Percentiles rank a stretch among this genome's conserved stretches.
Conservation (phyloP, 306 rosid genomes). For the Trifolium pratense region DNA sequence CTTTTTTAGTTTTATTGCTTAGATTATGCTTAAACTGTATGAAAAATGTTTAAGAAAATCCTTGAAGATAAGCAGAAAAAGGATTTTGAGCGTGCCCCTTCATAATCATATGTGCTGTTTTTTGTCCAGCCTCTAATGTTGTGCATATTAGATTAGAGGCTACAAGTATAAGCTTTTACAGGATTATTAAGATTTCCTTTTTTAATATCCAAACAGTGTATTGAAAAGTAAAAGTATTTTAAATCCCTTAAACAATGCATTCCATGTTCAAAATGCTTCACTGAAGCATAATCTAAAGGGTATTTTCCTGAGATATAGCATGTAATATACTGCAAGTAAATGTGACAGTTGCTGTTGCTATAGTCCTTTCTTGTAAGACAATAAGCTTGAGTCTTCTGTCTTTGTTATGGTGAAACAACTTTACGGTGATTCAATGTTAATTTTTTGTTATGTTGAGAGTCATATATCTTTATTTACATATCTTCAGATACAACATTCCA, state of each 20-base stretch:
- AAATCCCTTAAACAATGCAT: too few species aligned
- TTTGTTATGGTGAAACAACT: background rate
- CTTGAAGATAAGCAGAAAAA: background rate
- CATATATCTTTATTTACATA: constrained; percentile 14
- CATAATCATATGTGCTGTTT: background rate
- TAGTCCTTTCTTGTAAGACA: background rate
- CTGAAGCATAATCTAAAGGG: too few species aligned
- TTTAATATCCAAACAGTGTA: too few species aligned
- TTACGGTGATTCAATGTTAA: background rate
- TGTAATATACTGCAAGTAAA: background rate
- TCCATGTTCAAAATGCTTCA: too few species aligned
- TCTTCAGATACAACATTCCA: constrained; percentile 84
- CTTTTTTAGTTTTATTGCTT: background rate
- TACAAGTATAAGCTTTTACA: too few species aligned
- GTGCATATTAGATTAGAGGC: too few species aligned
- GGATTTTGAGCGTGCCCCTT: background rate
- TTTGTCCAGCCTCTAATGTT: background rate
- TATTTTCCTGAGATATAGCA: background rate
- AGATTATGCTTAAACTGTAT: background rate
- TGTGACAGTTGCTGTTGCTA: background rate
- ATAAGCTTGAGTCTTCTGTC: constrained; percentile 12
- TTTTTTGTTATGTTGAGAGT: constrained; percentile 11
- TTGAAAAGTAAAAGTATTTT: too few species aligned
- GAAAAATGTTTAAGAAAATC: background rate
- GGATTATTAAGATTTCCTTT: too few species aligned